Evolutionary conservation across 495 filamentous ascomycete species (phyloP).

Genomic region (Penicillium cinerascens): DNA sequence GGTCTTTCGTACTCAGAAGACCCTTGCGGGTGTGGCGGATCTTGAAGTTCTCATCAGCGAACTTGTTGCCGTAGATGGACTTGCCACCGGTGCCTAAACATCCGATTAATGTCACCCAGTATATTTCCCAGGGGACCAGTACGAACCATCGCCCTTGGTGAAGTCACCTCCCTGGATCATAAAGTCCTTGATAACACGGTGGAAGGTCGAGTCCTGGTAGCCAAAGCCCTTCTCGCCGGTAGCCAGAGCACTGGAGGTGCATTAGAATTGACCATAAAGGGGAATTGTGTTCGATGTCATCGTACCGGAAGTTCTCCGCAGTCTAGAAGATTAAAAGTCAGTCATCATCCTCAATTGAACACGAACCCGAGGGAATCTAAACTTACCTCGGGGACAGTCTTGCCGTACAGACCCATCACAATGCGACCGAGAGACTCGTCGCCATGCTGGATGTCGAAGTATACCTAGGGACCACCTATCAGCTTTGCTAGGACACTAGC

Average conservation of each 20-base stretch:
- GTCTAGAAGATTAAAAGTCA: slow-evolving; percentile 50
- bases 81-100: slow-evolving; percentile 81
- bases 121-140: background rate
- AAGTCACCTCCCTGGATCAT: slow-evolving; percentile 99
- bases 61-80: slow-evolving; percentile 95
- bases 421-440: slow-evolving; percentile 81
- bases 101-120: slow-evolving; percentile 10
- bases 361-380: background rate
- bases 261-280: slow-evolving; percentile 7
- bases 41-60: slow-evolving; percentile 99
- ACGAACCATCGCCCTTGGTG: slow-evolving; percentile 78
- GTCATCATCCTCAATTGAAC: background rate
- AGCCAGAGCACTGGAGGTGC: slow-evolving; percentile 63
- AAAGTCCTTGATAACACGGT: slow-evolving; percentile 97
- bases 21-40: slow-evolving; percentile 76
- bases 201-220: slow-evolving; percentile 92
- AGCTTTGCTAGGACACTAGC: slow-evolving; percentile 1
- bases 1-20: slow-evolving; percentile 48
- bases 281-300: background rate
- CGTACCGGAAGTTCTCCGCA: slow-evolving; percentile 89
- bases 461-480: slow-evolving; percentile 53
- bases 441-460: slow-evolving; percentile 91
- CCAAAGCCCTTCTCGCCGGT: slow-evolving; percentile 97
- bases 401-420: slow-evolving; percentile 94
- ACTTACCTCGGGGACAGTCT: slow-evolving; percentile 86